phyloP scores from a whole-genome alignment of 768 basidiomycete genomes.

The Rhodotorula kratochvilovae region DNA sequence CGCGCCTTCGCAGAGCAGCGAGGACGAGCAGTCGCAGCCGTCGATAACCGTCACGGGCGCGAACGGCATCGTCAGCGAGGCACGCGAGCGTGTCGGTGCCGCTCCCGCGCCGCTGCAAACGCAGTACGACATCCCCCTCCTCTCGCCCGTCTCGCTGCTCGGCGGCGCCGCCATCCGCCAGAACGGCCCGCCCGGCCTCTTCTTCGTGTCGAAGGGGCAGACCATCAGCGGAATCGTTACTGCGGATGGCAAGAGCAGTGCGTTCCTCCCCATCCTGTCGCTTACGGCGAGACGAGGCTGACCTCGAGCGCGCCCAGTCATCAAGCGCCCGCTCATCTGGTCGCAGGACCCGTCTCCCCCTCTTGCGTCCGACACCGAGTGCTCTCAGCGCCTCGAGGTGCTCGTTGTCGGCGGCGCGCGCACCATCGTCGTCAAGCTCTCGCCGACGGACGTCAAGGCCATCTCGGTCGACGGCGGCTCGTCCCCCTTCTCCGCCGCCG shows the following conservation, averaged over 20 bases:
- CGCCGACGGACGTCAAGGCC: constrained; percentile 10
- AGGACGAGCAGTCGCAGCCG: not conserved
- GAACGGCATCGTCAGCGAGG: no score
- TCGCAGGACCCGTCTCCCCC: not conserved
- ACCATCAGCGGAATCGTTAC: constrained; percentile 34
- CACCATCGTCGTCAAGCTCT: constrained; percentile 30
- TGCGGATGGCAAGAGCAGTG: constrained; percentile 18
- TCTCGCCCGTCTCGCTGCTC: constrained; percentile 42
- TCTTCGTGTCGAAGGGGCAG: constrained; percentile 39
- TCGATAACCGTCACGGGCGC: constrained; percentile 14
- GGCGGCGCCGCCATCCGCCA: constrained; percentile 36
- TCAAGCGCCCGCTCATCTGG: constrained; percentile 40
- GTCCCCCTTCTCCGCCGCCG: not conserved
- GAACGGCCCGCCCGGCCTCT: constrained; percentile 40
- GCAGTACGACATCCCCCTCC: constrained; percentile 15
- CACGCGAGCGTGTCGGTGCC: not conserved
- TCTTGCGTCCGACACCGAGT: not conserved
- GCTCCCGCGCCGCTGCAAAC: not conserved
- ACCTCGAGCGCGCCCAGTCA: constrained; percentile 20
- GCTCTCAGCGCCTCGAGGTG: constrained; percentile 26
- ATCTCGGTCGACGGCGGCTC: constrained; percentile 19
- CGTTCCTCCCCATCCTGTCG: not conserved
- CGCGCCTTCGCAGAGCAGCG: not conserved
- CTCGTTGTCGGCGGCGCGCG: constrained; percentile 22
- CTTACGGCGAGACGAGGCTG: not conserved